These are phyloP conservation scores for Pseudonitzschia multiseries DNA, from an alignment of 108 stramenopile genomes.

Conservation along the genomic window DNA sequence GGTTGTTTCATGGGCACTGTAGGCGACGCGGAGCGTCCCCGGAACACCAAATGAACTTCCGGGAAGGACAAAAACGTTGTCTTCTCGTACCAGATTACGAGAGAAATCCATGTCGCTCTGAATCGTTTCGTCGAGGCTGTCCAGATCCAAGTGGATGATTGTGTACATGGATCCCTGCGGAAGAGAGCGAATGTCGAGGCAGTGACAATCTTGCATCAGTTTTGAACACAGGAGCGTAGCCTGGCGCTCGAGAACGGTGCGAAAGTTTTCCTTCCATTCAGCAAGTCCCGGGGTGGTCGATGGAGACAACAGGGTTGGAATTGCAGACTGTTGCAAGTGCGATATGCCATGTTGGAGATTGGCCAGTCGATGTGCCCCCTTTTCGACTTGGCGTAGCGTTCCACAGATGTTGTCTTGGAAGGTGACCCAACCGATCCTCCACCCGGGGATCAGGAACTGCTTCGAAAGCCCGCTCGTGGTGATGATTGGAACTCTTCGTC, in stretches of 20 bases:
- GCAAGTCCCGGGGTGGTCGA: constrained; percentile 36
- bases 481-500: constrained; percentile 79
- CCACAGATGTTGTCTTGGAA: constrained; percentile 73
- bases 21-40: constrained; percentile 80
- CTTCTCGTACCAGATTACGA: constrained; percentile 75
- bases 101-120: constrained; percentile 74
- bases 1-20: constrained; percentile 61
- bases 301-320: constrained; percentile 70
- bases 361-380: constrained; percentile 73
- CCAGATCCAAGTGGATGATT: constrained; percentile 67
- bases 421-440: constrained; percentile 86
- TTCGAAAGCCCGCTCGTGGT: constrained; percentile 89
- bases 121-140: constrained; percentile 13
- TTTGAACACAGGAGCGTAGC: constrained; percentile 50
- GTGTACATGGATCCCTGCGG: constrained; percentile 91
- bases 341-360: constrained; percentile 84
- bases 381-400: constrained; percentile 64
- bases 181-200: constrained; percentile 52
- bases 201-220: constrained; percentile 55
- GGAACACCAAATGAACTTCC: constrained; percentile 83
- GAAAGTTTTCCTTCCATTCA: constrained; percentile 63
- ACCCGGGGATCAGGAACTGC: constrained; percentile 93
- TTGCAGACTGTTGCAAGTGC: constrained; percentile 74
- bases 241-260: constrained; percentile 60
- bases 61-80: constrained; percentile 90